Conservation (phyloP, 345 rosid genomes). For the Eucalyptus pauciflora region DNA sequence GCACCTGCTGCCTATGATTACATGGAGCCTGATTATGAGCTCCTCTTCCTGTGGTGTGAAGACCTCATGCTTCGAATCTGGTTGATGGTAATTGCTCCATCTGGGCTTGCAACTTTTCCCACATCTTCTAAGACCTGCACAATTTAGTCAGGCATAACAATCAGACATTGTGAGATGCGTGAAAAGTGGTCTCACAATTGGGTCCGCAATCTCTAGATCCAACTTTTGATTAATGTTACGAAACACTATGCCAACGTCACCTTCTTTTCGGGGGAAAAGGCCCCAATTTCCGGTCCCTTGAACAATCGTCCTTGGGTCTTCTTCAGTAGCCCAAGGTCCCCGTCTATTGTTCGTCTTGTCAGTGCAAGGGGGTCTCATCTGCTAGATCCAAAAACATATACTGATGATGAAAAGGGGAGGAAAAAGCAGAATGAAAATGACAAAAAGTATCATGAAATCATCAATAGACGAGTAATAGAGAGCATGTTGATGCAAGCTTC, state of each 20-base stretch:
- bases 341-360: conserved; percentile 24
- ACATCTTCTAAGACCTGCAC: conserved; percentile 35
- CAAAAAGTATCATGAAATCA: neutral
- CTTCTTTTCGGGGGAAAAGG: conserved; percentile 39
- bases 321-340: conserved; percentile 51
- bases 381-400: neutral
- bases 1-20: conserved; percentile 89
- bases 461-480: neutral
- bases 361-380: conserved; percentile 34
- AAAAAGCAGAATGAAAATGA: neutral
- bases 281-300: conserved; percentile 51
- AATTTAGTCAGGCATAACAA: neutral
- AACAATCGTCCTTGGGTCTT: conserved; percentile 50
- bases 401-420: neutral
- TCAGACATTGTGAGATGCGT: neutral
- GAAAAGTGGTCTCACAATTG: neutral
- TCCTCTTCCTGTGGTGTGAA: conserved; percentile 88
- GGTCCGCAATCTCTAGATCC: neutral
- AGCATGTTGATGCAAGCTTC: neutral
- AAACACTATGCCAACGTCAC: neutral
- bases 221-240: neutral
- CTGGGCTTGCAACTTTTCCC: conserved; percentile 20
- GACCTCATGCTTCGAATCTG: conserved; percentile 25
- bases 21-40: conserved; percentile 71
- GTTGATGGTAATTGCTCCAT: neutral